Percentiles rank a stretch among this genome's conserved stretches.
Evolutionary conservation across 352 stramenopile species (phyloP).

Genomic region (Blastocystis sp.): DNA sequence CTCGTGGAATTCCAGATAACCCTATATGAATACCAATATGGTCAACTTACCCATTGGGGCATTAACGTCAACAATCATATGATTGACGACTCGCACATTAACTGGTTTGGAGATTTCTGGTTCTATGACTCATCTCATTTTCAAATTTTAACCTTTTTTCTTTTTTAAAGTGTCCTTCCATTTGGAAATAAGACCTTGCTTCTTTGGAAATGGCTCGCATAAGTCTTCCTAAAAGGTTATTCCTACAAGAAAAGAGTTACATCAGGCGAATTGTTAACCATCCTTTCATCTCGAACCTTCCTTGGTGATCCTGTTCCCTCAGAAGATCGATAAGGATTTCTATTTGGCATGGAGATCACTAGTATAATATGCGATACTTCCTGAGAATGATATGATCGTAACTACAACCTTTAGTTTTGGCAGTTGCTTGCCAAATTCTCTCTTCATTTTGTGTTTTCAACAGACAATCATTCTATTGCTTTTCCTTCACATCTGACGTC

Average conservation of each 20-base stretch:
- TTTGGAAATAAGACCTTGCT: neutral
- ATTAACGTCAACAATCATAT: conserved; percentile 31
- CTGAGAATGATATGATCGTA: too few relatives aligned
- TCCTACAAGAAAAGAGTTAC: too few relatives aligned
- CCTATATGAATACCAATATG: conserved; percentile 56
- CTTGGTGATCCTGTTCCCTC: too few relatives aligned
- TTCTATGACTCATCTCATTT: neutral
- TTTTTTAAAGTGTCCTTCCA: neutral
- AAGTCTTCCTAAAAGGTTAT: neutral
- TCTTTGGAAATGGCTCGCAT: conserved; percentile 14
- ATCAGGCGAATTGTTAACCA: too few relatives aligned
- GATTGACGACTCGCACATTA: conserved; percentile 2
- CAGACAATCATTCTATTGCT: neutral
- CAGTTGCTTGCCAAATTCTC: too few relatives aligned
- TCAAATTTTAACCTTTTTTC: conserved; percentile 9
- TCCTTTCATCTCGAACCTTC: too few relatives aligned
- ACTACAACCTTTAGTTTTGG: too few relatives aligned
- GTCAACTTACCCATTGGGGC: neutral
- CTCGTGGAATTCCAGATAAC: conserved; percentile 73
- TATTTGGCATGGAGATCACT: too few relatives aligned
- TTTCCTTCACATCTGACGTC: neutral
- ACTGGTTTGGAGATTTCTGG: conserved; percentile 32
- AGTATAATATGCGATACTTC: too few relatives aligned
- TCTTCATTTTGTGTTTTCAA: neutral
- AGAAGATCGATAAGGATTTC: too few relatives aligned